Evolutionary conservation across 1,139 yeast genomes (phyloP).

Genomic region (Blastobotrys persicus): DNA sequence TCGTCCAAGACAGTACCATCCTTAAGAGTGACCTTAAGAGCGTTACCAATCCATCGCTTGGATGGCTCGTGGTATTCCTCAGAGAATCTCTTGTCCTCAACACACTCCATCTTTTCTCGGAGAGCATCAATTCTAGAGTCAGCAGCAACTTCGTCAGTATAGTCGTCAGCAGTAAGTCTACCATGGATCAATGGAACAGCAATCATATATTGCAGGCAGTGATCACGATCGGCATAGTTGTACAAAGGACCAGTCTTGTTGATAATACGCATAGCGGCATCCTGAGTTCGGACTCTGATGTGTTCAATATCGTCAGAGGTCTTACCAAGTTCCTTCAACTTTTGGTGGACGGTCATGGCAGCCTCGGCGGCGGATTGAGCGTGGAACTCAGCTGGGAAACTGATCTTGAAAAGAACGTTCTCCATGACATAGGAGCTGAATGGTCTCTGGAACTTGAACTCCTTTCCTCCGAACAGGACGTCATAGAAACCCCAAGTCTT

Average conservation of each 20-base stretch:
- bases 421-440: conserved; percentile 63
- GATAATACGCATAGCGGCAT: conserved; percentile 57
- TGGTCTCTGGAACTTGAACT: conserved; percentile 51
- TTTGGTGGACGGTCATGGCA: conserved; percentile 45
- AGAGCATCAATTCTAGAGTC: conserved; percentile 53
- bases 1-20: conserved; percentile 55
- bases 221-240: conserved; percentile 63
- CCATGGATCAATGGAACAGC: conserved; percentile 56
- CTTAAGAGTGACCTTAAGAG: conserved; percentile 48
- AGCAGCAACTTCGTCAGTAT: conserved; percentile 49
- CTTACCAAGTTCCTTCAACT: conserved; percentile 43
- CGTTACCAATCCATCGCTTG: conserved; percentile 57
- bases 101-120: conserved; percentile 54
- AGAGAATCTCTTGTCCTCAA: conserved; percentile 48
- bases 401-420: conserved; percentile 56
- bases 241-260: conserved; percentile 57
- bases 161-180: conserved; percentile 55
- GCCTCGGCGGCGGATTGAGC: conserved; percentile 67
- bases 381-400: conserved; percentile 65
- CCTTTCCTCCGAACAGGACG: conserved; percentile 52
- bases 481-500: conserved; percentile 62
- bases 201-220: conserved; percentile 60
- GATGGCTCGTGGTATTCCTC: conserved; percentile 54
- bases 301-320: conserved; percentile 49
- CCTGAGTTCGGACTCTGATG: conserved; percentile 54